phyloP scores from a whole-genome alignment of 495 filamentous ascomycete species.

The Thermothielavioides terrestris region DNA sequence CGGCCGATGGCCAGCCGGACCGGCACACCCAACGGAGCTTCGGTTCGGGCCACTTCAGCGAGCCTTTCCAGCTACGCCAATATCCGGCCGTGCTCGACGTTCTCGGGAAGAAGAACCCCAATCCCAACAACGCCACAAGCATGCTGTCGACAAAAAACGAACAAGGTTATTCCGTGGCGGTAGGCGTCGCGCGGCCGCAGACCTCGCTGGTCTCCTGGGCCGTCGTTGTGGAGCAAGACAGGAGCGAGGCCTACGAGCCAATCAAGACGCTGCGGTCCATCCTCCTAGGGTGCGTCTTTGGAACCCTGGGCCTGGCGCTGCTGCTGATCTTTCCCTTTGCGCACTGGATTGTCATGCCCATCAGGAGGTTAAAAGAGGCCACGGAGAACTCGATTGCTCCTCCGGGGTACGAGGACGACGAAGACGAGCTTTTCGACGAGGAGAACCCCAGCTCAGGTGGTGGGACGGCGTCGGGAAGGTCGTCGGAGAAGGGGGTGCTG shows the following conservation, averaged over 20 bases:
- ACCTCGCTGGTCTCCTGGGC: slow-evolving; percentile 67
- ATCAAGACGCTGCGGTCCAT: slow-evolving; percentile 66
- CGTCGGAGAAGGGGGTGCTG: slow-evolving; percentile 31
- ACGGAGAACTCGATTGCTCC: slow-evolving; percentile 68
- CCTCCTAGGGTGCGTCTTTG: slow-evolving; percentile 75
- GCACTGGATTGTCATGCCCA: slow-evolving; percentile 71
- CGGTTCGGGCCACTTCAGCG: slow-evolving; percentile 29
- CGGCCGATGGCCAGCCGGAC: slow-evolving; percentile 25
- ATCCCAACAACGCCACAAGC: slow-evolving; percentile 53
- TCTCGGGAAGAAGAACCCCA: slow-evolving; percentile 37
- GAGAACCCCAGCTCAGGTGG: slow-evolving; percentile 34
- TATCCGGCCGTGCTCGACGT: slow-evolving; percentile 51
- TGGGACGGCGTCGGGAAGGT: slow-evolving; percentile 29
- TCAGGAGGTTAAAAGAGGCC: slow-evolving; percentile 64
- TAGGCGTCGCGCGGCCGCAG: slow-evolving; percentile 60
- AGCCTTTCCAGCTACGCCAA: slow-evolving; percentile 46
- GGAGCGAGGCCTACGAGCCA: slow-evolving; percentile 63
- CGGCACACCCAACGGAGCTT: slow-evolving; percentile 43
- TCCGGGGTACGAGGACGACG: slow-evolving; percentile 46
- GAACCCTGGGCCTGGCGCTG: slow-evolving; percentile 60
- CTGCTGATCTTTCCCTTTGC: slow-evolving; percentile 66
- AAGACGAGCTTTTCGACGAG: slow-evolving; percentile 31
- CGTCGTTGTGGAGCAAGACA: slow-evolving; percentile 68
- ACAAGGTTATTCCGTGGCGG: slow-evolving; percentile 52
- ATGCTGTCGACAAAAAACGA: slow-evolving; percentile 62